phyloP scores from a whole-genome alignment of 2,329 filamentous ascomycete species.

The Paraconiothyrium sp. region DNA sequence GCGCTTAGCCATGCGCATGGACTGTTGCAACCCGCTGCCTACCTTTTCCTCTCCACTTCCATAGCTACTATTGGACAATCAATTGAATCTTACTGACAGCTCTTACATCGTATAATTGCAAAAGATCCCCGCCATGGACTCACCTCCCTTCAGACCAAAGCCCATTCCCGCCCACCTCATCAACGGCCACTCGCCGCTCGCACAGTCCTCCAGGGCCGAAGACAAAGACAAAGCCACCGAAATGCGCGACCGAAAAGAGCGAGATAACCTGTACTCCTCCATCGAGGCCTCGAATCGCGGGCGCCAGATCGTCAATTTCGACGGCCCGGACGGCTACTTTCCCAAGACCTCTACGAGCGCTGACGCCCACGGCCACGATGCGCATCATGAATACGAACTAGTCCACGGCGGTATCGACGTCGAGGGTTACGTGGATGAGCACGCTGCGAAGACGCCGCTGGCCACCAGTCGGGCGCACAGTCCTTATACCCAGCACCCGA shows the following conservation, averaged over 20 bases:
- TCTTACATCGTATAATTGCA: slow-evolving; percentile 18
- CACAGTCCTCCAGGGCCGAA: slow-evolving; percentile 57
- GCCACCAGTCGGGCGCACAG: slow-evolving; percentile 62
- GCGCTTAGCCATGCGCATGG: slow-evolving; percentile 28
- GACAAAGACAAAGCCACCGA: slow-evolving; percentile 55
- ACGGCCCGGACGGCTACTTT: slow-evolving; percentile 46
- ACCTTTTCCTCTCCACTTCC: slow-evolving; percentile 19
- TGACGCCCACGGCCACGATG: slow-evolving; percentile 25
- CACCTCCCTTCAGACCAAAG: slow-evolving; percentile 57
- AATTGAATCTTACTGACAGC: slow-evolving; percentile 17
- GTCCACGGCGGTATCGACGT: slow-evolving; percentile 50
- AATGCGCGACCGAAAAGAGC: slow-evolving; percentile 60
- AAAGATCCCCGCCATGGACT: slow-evolving; percentile 54
- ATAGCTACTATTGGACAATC: slow-evolving; percentile 20
- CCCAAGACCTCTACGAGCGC: slow-evolving; percentile 31
- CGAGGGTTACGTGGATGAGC: slow-evolving; percentile 63
- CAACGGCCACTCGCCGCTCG: slow-evolving; percentile 64
- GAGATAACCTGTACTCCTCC: slow-evolving; percentile 66
- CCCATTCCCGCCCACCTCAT: slow-evolving; percentile 65
- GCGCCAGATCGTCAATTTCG: slow-evolving; percentile 57
- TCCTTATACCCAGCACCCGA: slow-evolving; percentile 61
- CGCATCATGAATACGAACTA: slow-evolving; percentile 29
- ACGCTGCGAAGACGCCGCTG: slow-evolving; percentile 60
- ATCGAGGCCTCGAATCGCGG: slow-evolving; percentile 66
- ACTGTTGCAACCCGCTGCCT: slow-evolving; percentile 23